A percentile compares a stretch with the other conserved stretches of the same genome.
phyloP scores from a whole-genome alignment of 495 filamentous ascomycete genomes.

The Sabuloglossum arenarium region DNA sequence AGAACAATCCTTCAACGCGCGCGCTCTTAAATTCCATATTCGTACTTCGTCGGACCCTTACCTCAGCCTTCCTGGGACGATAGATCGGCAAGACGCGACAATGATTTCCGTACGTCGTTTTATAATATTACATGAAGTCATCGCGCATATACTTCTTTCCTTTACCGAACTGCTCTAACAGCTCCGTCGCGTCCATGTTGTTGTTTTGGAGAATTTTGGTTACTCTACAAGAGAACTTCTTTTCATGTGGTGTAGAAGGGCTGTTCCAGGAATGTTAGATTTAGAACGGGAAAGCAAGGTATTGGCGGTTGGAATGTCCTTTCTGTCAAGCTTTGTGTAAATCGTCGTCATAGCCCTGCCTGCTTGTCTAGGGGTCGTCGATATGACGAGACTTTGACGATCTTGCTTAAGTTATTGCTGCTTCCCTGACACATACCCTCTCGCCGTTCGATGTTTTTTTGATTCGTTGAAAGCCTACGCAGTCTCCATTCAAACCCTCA shows the following conservation, averaged over 20 bases:
- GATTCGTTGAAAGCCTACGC: background rate
- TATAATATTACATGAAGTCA: background rate
- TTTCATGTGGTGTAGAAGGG: background rate
- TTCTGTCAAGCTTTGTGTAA: background rate
- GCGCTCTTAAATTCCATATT: too few species aligned
- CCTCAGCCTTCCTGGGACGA: background rate
- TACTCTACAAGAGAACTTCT: background rate
- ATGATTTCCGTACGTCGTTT: slow-evolving; percentile 1
- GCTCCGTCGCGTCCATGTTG: background rate
- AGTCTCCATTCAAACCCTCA: background rate
- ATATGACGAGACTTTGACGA: background rate
- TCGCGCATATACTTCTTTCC: background rate
- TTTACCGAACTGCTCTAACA: background rate
- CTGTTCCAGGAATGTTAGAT: too few species aligned
- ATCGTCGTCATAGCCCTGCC: background rate
- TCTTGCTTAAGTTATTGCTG: background rate
- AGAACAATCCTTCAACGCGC: too few species aligned
- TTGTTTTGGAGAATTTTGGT: background rate
- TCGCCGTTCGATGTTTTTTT: background rate
- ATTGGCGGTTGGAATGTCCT: background rate
- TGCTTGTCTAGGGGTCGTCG: background rate
- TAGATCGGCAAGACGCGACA: background rate
- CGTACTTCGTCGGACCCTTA: too few species aligned
- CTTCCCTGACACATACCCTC: background rate
- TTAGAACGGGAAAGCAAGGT: too few species aligned